phyloP scores from a whole-genome alignment of 257 asterid species.

The Nicotiana undulata region DNA sequence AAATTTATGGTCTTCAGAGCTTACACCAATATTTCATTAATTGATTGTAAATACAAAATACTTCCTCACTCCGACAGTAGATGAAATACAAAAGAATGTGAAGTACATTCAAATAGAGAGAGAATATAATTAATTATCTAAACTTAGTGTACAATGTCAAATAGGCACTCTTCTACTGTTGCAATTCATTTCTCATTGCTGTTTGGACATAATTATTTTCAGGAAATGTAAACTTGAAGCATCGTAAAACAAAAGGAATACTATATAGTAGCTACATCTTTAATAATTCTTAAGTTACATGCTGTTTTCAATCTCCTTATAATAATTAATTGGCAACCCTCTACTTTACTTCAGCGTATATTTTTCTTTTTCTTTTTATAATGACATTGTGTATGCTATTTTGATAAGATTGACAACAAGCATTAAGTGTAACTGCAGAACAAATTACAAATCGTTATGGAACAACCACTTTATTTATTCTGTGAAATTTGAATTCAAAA shows the following conservation, averaged over 20 bases:
- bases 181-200: too few species aligned
- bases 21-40: not conserved
- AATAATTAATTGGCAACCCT: too few species aligned
- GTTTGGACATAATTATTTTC: not conserved
- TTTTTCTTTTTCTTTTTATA: too few species aligned
- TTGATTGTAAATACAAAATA: not conserved
- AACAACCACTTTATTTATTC: not conserved
- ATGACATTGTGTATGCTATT: not conserved
- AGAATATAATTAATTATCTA: not conserved
- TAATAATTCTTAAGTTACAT: not conserved
- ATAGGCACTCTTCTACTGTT: too few species aligned
- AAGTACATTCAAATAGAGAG: not conserved
- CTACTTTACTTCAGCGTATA: not conserved
- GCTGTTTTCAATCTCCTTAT: not conserved
- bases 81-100: not conserved
- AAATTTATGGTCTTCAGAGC: not conserved
- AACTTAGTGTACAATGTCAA: not conserved
- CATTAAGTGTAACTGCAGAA: not conserved
- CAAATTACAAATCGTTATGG: not conserved
- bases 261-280: not conserved
- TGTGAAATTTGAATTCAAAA: not conserved
- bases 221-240: not conserved
- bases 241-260: not conserved
- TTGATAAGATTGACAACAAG: not conserved
- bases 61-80: not conserved